phyloP scores from a whole-genome alignment of 306 rosid genomes.

The Rosa multiflora region DNA sequence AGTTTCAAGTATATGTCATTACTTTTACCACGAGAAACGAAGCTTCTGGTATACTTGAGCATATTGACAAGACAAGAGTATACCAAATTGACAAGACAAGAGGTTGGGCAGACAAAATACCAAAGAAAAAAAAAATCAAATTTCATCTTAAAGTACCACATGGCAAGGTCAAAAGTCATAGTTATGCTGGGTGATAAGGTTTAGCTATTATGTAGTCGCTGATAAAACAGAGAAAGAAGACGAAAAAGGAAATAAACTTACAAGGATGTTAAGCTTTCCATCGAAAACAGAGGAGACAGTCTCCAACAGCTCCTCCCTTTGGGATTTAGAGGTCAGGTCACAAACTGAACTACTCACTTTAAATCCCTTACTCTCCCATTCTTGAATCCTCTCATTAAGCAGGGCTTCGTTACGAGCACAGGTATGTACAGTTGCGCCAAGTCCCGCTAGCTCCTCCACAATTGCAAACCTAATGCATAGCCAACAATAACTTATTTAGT shows the following conservation, averaged over 20 bases:
- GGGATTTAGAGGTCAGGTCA: conserved; percentile 30
- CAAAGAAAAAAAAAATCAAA: too few species aligned
- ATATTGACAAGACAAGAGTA: too few species aligned
- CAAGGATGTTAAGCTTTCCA: conserved; percentile 51
- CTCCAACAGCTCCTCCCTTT: conserved; percentile 36
- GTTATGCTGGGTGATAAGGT: too few species aligned
- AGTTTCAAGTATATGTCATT: neutral
- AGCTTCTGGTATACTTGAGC: too few species aligned
- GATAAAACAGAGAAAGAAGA: neutral
- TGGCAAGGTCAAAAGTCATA: too few species aligned
- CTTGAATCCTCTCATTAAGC: conserved; percentile 27
- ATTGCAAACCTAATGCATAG: conserved; percentile 32
- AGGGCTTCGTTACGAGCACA: conserved; percentile 43
- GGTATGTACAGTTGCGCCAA: conserved; percentile 45
- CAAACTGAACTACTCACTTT: conserved; percentile 47
- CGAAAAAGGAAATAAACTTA: conserved; percentile 16
- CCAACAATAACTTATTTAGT: neutral
- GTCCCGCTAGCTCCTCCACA: conserved; percentile 48
- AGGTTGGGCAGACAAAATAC: too few species aligned
- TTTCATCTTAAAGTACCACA: too few species aligned
- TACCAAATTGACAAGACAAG: too few species aligned
- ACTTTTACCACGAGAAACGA: neutral
- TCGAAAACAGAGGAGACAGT: conserved; percentile 36
- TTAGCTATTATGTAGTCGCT: too few species aligned
- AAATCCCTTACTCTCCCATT: conserved; percentile 44